Evolutionary conservation across 805 yeast species (phyloP).

Genomic region (Saccharomycopsis javanensis): DNA sequence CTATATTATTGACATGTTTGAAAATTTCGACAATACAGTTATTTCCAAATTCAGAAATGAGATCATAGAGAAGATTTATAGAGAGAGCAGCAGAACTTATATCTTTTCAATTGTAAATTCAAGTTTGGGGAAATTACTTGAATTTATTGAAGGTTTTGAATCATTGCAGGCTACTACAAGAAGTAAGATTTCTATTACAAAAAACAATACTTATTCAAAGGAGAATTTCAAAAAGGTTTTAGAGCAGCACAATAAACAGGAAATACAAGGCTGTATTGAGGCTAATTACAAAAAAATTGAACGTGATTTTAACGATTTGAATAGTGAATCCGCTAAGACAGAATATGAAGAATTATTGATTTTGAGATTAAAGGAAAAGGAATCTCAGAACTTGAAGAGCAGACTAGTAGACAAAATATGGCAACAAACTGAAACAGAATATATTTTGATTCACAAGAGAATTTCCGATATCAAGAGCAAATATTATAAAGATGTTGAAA

Average conservation of each 20-base stretch:
- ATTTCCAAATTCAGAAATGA: constrained; percentile 25
- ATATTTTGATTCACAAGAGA: constrained; percentile 44
- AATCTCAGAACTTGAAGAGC: constrained; percentile 36
- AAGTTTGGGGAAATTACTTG: constrained; percentile 57
- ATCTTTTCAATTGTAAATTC: constrained; percentile 39
- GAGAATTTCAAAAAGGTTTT: constrained; percentile 50
- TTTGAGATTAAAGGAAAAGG: constrained; percentile 15
- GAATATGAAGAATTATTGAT: constrained; percentile 14
- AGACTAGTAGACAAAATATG: constrained; percentile 55
- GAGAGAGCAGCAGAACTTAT: constrained; percentile 30
- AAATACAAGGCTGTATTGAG: constrained; percentile 44
- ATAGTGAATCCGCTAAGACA: neutral
- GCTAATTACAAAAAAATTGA: constrained; percentile 48
- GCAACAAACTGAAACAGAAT: constrained; percentile 59
- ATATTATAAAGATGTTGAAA: constrained; percentile 41
- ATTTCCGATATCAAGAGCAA: constrained; percentile 46
- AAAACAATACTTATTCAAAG: constrained; percentile 55
- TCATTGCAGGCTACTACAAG: constrained; percentile 34
- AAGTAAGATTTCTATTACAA: constrained; percentile 28
- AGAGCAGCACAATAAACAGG: constrained; percentile 46
- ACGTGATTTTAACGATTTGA: constrained; percentile 34
- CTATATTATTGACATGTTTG: constrained; percentile 38
- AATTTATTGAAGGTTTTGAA: constrained; percentile 57
- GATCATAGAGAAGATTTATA: constrained; percentile 16
- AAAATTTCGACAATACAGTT: constrained; percentile 19